Percentiles rank a stretch among this genome's conserved stretches.
These are phyloP conservation scores for Phytophthora kernoviae DNA, from an alignment of 352 stramenopile species.

Conservation along the genomic window DNA sequence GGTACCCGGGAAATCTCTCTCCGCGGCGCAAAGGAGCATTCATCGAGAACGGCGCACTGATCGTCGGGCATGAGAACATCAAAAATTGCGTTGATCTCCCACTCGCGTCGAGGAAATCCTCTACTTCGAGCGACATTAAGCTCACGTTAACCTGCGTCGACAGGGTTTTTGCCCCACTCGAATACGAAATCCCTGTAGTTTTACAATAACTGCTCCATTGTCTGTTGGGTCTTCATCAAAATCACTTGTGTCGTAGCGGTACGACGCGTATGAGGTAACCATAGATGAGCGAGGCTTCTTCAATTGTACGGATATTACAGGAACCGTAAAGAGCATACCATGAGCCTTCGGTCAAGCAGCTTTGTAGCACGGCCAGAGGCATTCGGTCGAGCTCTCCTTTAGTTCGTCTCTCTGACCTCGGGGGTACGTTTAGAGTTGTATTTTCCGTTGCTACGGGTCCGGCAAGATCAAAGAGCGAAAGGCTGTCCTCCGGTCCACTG, in stretches of 20 bases:
- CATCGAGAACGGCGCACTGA: conserved; percentile 67
- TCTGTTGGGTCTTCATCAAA: conserved; percentile 64
- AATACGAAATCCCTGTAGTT: conserved; percentile 82
- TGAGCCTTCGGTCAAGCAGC: conserved; percentile 68
- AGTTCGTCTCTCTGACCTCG: conserved; percentile 28
- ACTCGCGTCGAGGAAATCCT: conserved; percentile 72
- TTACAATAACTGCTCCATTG: conserved; percentile 74
- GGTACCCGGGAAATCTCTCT: conserved; percentile 34
- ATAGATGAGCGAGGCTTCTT: conserved; percentile 67
- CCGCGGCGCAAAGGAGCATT: conserved; percentile 52
- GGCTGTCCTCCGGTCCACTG: conserved; percentile 14
- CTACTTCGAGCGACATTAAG: conserved; percentile 76
- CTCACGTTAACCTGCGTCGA: conserved; percentile 76
- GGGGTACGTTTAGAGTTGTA: conserved; percentile 9
- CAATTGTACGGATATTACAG: conserved; percentile 79
- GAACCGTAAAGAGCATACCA: conserved; percentile 85
- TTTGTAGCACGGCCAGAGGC: conserved; percentile 36
- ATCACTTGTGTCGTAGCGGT: conserved; percentile 62
- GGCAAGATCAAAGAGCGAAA: conserved; percentile 25
- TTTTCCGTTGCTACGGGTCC: conserved; percentile 9
- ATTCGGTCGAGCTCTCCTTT: conserved; percentile 32
- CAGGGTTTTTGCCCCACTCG: conserved; percentile 82
- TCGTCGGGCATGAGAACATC: conserved; percentile 79
- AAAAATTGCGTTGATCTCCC: conserved; percentile 73
- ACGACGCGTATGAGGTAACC: conserved; percentile 55